phyloP scores from a whole-genome alignment of 495 filamentous ascomycete genomes.

The Xylaria cubensis region DNA sequence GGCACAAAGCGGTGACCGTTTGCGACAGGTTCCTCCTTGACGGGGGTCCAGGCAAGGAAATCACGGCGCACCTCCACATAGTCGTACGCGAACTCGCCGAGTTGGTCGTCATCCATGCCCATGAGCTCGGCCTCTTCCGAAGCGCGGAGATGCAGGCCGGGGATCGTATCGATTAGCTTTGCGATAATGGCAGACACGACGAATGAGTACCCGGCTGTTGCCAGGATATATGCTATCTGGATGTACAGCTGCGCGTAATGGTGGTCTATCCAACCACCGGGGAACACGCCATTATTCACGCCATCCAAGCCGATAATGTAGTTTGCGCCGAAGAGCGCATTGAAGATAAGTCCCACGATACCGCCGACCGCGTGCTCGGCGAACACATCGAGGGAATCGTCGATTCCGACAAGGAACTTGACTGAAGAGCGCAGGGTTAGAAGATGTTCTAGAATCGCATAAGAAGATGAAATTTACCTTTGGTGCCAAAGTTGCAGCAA shows the following conservation, averaged over 20 bases:
- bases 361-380: slow-evolving; percentile 97
- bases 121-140: slow-evolving; percentile 96
- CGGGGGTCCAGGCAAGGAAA: slow-evolving; percentile 96
- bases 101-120: slow-evolving; percentile 98
- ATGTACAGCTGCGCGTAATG: slow-evolving; percentile 91
- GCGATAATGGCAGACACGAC: slow-evolving; percentile 84
- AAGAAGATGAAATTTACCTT: slow-evolving; percentile 54
- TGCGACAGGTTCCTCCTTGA: slow-evolving; percentile 72
- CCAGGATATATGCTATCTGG: slow-evolving; percentile 88
- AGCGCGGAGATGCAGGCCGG: slow-evolving; percentile 89
- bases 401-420: slow-evolving; percentile 94
- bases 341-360: slow-evolving; percentile 91
- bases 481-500: slow-evolving; percentile 93
- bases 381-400: slow-evolving; percentile 97
- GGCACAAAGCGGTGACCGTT: slow-evolving; percentile 70
- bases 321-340: slow-evolving; percentile 85
- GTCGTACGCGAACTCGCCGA: slow-evolving; percentile 98
- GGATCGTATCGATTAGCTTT: slow-evolving; percentile 82
- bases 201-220: slow-evolving; percentile 78
- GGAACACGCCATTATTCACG: slow-evolving; percentile 75
- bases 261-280: slow-evolving; percentile 86
- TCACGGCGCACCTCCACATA: slow-evolving; percentile 98
- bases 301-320: slow-evolving; percentile 95
- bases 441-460: slow-evolving; percentile 44
- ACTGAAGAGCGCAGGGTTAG: slow-evolving; percentile 58